Conservation (phyloP, 2,329 filamentous ascomycete genomes). For the Aspergillus fischeri region DNA sequence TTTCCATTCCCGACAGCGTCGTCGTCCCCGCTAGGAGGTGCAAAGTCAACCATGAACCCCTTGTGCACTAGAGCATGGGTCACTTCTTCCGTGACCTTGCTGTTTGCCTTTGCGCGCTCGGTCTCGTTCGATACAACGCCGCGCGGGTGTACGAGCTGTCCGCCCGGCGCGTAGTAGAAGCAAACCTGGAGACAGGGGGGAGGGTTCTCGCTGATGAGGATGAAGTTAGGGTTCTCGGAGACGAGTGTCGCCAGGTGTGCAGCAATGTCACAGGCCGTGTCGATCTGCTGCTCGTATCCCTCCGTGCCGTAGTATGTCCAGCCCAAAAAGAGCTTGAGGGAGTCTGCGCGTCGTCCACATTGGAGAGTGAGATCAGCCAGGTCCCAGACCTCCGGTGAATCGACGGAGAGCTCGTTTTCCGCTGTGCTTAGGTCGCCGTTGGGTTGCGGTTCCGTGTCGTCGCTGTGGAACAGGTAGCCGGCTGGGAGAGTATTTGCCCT, state of each 20-base stretch:
- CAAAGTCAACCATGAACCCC: constrained; percentile 69
- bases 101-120: constrained; percentile 47
- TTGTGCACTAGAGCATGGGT: constrained; percentile 51
- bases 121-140: constrained; percentile 30
- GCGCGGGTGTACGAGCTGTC: constrained; percentile 42
- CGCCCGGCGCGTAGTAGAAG: constrained; percentile 74
- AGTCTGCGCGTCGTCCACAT: constrained; percentile 82
- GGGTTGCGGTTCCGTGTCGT: constrained; percentile 37
- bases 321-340: constrained; percentile 77
- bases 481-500: constrained; percentile 80
- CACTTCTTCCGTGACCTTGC: constrained; percentile 53
- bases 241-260: constrained; percentile 63
- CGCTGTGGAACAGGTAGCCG: constrained; percentile 75
- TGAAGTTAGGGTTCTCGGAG: constrained; percentile 55
- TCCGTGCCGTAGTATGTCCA: constrained; percentile 84
- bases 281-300: constrained; percentile 68
- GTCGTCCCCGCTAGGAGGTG: constrained; percentile 47
- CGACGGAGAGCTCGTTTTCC: constrained; percentile 22
- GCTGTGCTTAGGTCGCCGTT: constrained; percentile 11
- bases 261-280: constrained; percentile 69
- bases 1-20: constrained; percentile 54
- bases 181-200: constrained; percentile 90
- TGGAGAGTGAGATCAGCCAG: constrained; percentile 89
- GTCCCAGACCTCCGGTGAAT: constrained; percentile 68
- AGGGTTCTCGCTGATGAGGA: constrained; percentile 69